phyloP scores from a whole-genome alignment of 106 monocot genomes.

The Narthecium ossifragum region DNA sequence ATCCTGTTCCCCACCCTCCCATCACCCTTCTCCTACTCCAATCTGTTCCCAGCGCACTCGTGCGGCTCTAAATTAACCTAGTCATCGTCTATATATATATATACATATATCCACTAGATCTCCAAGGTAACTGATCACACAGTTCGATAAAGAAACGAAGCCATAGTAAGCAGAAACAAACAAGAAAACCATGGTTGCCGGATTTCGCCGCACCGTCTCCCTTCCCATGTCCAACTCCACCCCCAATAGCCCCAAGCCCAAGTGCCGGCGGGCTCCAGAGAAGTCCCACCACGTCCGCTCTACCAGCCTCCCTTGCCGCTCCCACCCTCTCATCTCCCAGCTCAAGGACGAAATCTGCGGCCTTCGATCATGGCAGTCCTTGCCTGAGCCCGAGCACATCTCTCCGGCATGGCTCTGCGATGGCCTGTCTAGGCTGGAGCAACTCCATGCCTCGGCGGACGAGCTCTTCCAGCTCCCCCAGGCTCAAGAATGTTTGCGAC shows the following conservation, averaged over 20 bases:
- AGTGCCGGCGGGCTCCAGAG: background rate
- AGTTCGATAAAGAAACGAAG: too few relatives aligned
- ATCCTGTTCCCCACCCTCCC: too few relatives aligned
- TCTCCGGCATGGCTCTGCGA: background rate
- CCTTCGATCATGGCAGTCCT: constrained; percentile 9
- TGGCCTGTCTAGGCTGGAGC: constrained; percentile 12
- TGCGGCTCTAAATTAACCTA: too few relatives aligned
- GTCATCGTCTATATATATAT: too few relatives aligned
- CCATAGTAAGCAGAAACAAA: too few relatives aligned
- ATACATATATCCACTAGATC: too few relatives aligned
- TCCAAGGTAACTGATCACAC: too few relatives aligned
- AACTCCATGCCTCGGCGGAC: constrained; percentile 20
- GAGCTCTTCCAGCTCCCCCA: constrained; percentile 30
- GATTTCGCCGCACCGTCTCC: constrained; percentile 16
- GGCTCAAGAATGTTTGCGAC: constrained; percentile 16
- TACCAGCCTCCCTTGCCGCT: constrained; percentile 25
- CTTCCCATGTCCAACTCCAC: constrained; percentile 9
- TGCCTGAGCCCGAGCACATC: background rate
- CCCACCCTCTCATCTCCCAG: constrained; percentile 20
- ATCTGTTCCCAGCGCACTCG: too few relatives aligned
- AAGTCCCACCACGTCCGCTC: constrained; percentile 21
- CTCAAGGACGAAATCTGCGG: constrained; percentile 15
- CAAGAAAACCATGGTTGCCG: constrained; percentile 13
- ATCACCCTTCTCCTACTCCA: too few relatives aligned
- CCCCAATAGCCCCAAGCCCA: background rate